Percentiles rank a stretch among this genome's conserved stretches.
Conservation (phyloP, 2,329 filamentous ascomycete species). For the Xylariaceae sp. region DNA sequence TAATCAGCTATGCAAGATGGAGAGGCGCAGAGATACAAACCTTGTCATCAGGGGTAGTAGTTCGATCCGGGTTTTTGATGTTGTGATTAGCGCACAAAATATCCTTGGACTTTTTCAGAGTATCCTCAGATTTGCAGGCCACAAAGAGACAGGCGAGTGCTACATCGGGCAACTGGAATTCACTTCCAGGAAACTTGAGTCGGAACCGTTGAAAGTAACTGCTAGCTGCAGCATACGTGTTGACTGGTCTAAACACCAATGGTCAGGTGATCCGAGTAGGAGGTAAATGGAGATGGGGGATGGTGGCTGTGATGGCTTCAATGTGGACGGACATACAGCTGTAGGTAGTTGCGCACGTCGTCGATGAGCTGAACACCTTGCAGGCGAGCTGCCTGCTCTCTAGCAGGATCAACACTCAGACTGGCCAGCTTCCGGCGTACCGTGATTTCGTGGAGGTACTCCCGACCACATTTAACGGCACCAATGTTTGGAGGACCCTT, state of each 20-base stretch:
- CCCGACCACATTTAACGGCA: conserved; percentile 43
- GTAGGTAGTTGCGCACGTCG: conserved; percentile 72
- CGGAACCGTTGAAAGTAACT: conserved; percentile 94
- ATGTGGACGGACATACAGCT: conserved; percentile 58
- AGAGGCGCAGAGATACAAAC: conserved; percentile 43
- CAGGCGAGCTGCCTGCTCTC: conserved; percentile 76
- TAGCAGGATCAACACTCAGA: conserved; percentile 69
- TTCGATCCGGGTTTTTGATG: conserved; percentile 68
- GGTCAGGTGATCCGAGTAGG: conserved; percentile 8
- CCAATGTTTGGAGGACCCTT: conserved; percentile 23
- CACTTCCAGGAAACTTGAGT: conserved; percentile 76
- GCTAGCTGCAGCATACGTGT: conserved; percentile 88
- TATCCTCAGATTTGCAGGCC: conserved; percentile 97
- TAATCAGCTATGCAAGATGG: conserved; percentile 4
- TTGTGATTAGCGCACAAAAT: conserved; percentile 91
- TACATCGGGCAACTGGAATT: conserved; percentile 84
- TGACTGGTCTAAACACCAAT: conserved; percentile 63
- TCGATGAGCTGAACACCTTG: conserved; percentile 90
- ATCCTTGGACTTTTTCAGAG: conserved; percentile 91
- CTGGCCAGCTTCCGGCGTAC: conserved; percentile 70
- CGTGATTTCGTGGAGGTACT: conserved; percentile 79
- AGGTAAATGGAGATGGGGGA: not conserved
- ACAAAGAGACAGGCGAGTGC: conserved; percentile 86
- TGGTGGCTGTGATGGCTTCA: conserved; percentile 6
- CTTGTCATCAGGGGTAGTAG: conserved; percentile 75